phyloP scores from a whole-genome alignment of 495 filamentous ascomycete genomes.

The Terfezia boudieri region DNA sequence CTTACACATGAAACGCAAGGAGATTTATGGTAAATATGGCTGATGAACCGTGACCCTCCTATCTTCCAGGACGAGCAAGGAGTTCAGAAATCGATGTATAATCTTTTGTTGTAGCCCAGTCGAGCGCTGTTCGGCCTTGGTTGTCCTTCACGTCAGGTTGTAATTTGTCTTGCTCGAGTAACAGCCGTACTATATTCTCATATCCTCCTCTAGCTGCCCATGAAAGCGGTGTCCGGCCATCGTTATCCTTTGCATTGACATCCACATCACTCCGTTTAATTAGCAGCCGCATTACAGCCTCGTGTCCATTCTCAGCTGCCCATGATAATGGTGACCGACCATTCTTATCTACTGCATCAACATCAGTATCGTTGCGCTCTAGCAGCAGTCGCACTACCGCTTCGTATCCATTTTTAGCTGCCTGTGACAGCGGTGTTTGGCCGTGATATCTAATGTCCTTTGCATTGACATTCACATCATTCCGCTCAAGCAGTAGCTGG shows the following conservation, averaged over 20 bases:
- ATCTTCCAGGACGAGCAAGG: background rate
- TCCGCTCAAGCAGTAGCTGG: conserved; percentile 6
- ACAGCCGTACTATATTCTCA: conserved; percentile 11
- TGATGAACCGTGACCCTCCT: background rate
- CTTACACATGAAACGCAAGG: background rate
- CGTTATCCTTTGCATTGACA: conserved; percentile 7
- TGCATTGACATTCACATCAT: conserved; percentile 4
- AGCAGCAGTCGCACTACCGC: conserved; percentile 11
- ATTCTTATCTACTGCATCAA: background rate
- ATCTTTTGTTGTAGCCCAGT: background rate
- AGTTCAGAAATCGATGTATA: background rate
- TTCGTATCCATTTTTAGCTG: conserved; percentile 8
- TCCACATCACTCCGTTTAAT: conserved; percentile 6
- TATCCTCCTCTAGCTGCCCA: conserved; percentile 7
- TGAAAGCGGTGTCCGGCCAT: conserved; percentile 9
- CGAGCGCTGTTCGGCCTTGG: background rate
- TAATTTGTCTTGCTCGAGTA: conserved; percentile 8
- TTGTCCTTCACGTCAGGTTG: conserved; percentile 7
- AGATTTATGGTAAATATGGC: background rate
- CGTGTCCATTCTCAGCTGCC: conserved; percentile 8
- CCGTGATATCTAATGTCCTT: conserved; percentile 5
- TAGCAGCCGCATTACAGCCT: background rate
- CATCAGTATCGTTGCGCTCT: conserved; percentile 3
- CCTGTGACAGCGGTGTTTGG: conserved; percentile 15
- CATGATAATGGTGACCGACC: conserved; percentile 2